Evolutionary conservation across 352 stramenopile genomes (phyloP).

Genomic region (Halophytophthora batemanensis): DNA sequence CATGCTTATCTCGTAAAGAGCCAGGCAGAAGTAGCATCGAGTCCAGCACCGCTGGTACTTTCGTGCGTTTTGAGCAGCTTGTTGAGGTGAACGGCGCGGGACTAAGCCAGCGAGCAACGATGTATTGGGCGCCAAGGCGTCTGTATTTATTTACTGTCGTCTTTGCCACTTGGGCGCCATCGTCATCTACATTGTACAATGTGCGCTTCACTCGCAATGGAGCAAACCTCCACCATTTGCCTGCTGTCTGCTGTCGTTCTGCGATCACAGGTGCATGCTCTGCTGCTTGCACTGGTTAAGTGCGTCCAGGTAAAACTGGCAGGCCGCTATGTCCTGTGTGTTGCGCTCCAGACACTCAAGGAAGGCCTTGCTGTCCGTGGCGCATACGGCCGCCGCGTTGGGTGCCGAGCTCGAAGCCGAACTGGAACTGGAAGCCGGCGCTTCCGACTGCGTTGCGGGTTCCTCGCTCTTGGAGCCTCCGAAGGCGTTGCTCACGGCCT

Average conservation of each 20-base stretch:
- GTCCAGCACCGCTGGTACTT: no score
- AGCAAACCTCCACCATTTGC: no score
- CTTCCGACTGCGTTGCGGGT: slow-evolving; percentile 16
- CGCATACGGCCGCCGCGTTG: slow-evolving; percentile 33
- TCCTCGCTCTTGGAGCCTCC: slow-evolving; percentile 48
- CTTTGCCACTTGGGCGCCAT: no score
- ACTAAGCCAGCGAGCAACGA: no score
- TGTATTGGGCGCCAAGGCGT: no score
- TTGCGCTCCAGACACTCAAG: slow-evolving; percentile 76
- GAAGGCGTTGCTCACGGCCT: slow-evolving; percentile 66
- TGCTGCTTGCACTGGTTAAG: slow-evolving; percentile 85
- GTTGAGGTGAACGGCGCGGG: background rate
- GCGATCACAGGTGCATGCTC: slow-evolving; percentile 48
- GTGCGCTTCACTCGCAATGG: no score
- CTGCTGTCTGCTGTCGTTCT: no score
- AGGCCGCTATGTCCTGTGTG: slow-evolving; percentile 74
- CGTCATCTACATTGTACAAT: no score
- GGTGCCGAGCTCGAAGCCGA: slow-evolving; percentile 7
- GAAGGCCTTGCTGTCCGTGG: slow-evolving; percentile 73
- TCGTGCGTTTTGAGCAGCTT: slow-evolving; percentile 7
- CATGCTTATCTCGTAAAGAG: no score
- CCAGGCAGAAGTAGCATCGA: no score
- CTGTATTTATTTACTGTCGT: no score
- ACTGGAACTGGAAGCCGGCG: slow-evolving; percentile 11
- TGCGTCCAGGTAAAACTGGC: slow-evolving; percentile 84